Percentiles rank a stretch among this genome's conserved stretches.
Conservation (phyloP, 1,284 basidiomycete species). For the Rhizopogon hawkerae region DNA sequence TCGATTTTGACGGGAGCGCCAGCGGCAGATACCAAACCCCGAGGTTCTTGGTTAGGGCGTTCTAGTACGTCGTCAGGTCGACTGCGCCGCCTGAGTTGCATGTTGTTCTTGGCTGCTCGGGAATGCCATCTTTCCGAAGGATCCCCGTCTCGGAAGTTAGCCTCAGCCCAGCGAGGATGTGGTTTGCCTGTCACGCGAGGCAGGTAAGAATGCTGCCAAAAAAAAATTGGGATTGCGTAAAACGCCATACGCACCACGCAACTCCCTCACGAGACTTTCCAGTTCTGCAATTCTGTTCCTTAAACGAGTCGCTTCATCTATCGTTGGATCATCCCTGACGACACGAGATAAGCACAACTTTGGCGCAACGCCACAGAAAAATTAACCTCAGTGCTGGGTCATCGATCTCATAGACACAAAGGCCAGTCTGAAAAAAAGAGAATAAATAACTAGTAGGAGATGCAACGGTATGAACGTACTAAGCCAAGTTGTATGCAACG, state of each 20-base stretch:
- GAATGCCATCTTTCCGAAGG: slow-evolving; percentile 77
- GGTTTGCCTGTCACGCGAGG: slow-evolving; percentile 54
- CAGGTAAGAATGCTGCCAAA: not conserved
- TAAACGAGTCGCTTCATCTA: slow-evolving; percentile 76
- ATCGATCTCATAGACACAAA: slow-evolving; percentile 88
- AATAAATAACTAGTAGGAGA: slow-evolving; percentile 11
- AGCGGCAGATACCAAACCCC: slow-evolving; percentile 32
- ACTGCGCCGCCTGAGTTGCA: slow-evolving; percentile 33
- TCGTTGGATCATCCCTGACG: slow-evolving; percentile 69
- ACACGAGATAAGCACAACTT: slow-evolving; percentile 9
- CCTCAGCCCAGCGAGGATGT: slow-evolving; percentile 74
- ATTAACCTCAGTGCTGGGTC: slow-evolving; percentile 70
- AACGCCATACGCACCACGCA: slow-evolving; percentile 1
- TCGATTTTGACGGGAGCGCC: slow-evolving; percentile 57
- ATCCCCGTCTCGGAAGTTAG: slow-evolving; percentile 66
- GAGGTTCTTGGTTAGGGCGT: slow-evolving; percentile 27
- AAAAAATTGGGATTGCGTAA: not conserved
- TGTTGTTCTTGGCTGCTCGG: slow-evolving; percentile 58
- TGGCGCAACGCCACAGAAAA: slow-evolving; percentile 3
- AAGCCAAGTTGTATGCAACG: slow-evolving; percentile 76
- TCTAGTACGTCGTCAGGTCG: slow-evolving; percentile 32
- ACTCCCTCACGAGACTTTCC: slow-evolving; percentile 32
- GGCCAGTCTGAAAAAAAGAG: slow-evolving; percentile 54
- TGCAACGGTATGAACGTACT: slow-evolving; percentile 33
- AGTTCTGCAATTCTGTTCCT: slow-evolving; percentile 82